Evolutionary conservation across 2,329 filamentous ascomycete species (phyloP), one percentile per base, ranked within the genome.

Genomic region (Byssothecium circinans): DNA sequence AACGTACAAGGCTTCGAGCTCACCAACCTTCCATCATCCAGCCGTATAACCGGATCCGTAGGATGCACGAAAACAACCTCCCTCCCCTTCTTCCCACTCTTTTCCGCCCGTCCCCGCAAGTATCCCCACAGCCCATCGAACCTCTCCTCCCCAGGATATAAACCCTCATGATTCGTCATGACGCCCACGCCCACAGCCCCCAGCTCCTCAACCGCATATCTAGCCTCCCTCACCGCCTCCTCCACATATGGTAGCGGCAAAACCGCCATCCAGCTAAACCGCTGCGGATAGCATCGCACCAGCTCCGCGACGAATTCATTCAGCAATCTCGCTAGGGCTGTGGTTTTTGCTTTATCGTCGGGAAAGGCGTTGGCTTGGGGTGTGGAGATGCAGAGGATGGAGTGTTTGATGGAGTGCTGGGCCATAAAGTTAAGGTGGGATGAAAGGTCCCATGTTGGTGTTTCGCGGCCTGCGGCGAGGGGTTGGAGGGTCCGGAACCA

Each of bases 51-150:
- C 3, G 67, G 67, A 41, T 70, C 68, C 1, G 66, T 69, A 7
- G 68, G 68, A 50, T 70, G 67, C 2, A 70, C 50, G 25, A 70
- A 70, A 8, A 70, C 57, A 14, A 70, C 54, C 47, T 65, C 58
- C 29, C 43, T 66, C 19, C 53, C 58, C 36, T 41, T 40, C 15
- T n/a, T n/a, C n/a, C n/a, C n/a, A n/a, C 49, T 56, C 30, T 30
- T 29, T 22, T 39, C 53, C 3, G 52, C 47, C 32, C 57, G 47
- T 2, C 46, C 33, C n/a, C 69, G 54, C 12, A 71, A 39, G 51
- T 49, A 63, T 34, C 25, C 15, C 66, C 67, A 71, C 12, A 70
- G 20, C 23, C 34, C 40, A 44, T 58, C 53, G 29, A 70, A 65
- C 20, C 8, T 22, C 11, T 45, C 44, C 33, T 68, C 64, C 0